These are phyloP conservation scores for Eimeria brunetti DNA, from an alignment of 169 alveolate genomes.

Conservation along the genomic window DNA sequence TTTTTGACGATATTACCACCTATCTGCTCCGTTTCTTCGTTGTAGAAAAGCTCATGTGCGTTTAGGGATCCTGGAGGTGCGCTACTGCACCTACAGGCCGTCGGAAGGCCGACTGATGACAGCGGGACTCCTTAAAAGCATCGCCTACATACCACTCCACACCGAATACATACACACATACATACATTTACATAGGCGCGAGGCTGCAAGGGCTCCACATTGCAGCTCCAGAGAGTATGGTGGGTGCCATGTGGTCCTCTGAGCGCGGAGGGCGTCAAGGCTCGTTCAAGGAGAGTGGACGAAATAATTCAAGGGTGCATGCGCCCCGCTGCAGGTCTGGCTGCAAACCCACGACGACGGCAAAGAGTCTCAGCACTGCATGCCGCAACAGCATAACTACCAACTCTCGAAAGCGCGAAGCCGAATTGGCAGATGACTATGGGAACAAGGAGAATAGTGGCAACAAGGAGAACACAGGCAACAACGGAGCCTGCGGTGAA, in stretches of 20 bases:
- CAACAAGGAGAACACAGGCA: neutral
- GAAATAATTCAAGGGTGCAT: neutral
- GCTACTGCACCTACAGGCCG: conserved; percentile 5
- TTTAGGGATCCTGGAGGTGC: neutral
- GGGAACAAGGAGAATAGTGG: conserved; percentile 23
- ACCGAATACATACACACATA: too few relatives aligned
- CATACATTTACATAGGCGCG: neutral
- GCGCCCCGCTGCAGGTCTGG: conserved; percentile 33
- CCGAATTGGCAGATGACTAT: neutral
- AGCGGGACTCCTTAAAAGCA: neutral
- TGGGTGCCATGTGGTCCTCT: conserved; percentile 38
- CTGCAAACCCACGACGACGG: conserved; percentile 36
- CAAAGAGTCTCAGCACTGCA: neutral
- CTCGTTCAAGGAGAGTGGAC: neutral
- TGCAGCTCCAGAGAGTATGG: conserved; percentile 6
- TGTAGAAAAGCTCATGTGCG: neutral
- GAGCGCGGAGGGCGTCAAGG: conserved; percentile 24
- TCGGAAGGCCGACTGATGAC: neutral
- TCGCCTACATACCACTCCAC: neutral
- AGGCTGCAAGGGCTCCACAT: neutral
- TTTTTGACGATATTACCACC: neutral
- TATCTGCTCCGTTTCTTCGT: neutral
- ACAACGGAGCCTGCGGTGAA: neutral
- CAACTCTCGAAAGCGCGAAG: conserved; percentile 11
- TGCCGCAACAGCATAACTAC: neutral